A percentile compares a stretch with the other conserved stretches of the same genome.
These are phyloP conservation scores for Penicillium bialowiezense DNA, from an alignment of 495 filamentous ascomycete genomes.

Conservation along the genomic window DNA sequence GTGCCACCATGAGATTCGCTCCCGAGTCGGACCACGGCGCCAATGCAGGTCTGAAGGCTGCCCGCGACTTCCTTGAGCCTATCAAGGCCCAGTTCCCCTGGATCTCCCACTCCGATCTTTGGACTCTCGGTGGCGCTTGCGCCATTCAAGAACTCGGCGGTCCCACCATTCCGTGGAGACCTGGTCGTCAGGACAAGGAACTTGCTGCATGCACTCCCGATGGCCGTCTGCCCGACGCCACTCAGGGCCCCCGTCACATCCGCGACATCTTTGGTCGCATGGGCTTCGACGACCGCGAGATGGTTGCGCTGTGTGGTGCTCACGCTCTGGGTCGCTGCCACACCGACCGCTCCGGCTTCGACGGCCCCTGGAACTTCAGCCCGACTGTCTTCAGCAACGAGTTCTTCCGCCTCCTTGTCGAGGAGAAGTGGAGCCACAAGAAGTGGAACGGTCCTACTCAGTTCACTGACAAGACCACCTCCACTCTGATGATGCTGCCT, in stretches of 20 bases:
- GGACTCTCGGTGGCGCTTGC: conserved; percentile 83
- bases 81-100: conserved; percentile 88
- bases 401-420: conserved; percentile 80
- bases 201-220: conserved; percentile 88
- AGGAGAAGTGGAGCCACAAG: conserved; percentile 88
- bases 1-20: conserved; percentile 95
- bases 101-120: conserved; percentile 95
- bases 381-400: conserved; percentile 94
- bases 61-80: conserved; percentile 89
- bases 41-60: conserved; percentile 85
- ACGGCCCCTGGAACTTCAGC: conserved; percentile 94
- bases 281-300: conserved; percentile 97
- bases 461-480: conserved; percentile 79
- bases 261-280: conserved; percentile 93
- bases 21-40: conserved; percentile 92
- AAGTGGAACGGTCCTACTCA: conserved; percentile 93
- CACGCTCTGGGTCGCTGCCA: conserved; percentile 95
- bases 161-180: conserved; percentile 82
- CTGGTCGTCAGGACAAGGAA: conserved; percentile 81
- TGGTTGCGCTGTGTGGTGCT: conserved; percentile 85
- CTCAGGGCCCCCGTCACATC: conserved; percentile 78
- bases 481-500: conserved; percentile 95
- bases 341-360: conserved; percentile 81
- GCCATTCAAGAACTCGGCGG: conserved; percentile 96
- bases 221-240: conserved; percentile 88